Conservation (phyloP, 768 basidiomycete species). For the Pilatotrama ljubarskyi region DNA sequence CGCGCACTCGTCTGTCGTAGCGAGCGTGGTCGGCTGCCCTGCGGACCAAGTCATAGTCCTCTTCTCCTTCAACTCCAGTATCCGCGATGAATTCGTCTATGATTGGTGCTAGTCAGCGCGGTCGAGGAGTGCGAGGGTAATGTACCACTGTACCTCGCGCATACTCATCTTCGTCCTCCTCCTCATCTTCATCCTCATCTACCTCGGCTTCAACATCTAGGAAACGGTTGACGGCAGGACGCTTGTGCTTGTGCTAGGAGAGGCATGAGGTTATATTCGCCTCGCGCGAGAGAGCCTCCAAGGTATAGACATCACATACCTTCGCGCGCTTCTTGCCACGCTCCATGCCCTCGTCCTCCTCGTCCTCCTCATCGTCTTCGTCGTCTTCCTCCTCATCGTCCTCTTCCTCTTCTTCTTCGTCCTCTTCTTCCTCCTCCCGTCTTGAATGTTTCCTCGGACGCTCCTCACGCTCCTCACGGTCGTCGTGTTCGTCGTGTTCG, state of each 20-base stretch:
- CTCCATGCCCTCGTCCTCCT: constrained; percentile 48
- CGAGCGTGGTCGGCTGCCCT: constrained; percentile 64
- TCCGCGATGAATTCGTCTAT: constrained; percentile 73
- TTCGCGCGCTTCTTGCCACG: constrained; percentile 61
- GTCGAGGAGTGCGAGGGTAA: too few species aligned
- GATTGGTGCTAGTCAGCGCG: constrained; percentile 5
- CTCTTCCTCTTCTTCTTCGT: constrained; percentile 40
- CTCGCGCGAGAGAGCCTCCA: too few species aligned
- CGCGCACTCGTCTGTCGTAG: constrained; percentile 68
- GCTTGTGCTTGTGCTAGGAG: constrained; percentile 59
- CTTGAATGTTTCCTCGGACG: constrained; percentile 42
- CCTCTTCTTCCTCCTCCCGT: constrained; percentile 39
- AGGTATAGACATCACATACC: too few species aligned
- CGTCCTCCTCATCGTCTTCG: constrained; percentile 36
- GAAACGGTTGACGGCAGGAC: constrained; percentile 72
- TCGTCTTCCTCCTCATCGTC: constrained; percentile 59
- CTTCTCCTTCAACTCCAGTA: constrained; percentile 60
- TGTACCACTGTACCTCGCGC: constrained; percentile 43
- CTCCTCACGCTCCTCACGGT: constrained; percentile 41
- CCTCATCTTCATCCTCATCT: constrained; percentile 95
- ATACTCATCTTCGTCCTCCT: constrained; percentile 81
- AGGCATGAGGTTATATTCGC: constrained; percentile 3
- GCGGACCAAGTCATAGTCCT: constrained; percentile 55
- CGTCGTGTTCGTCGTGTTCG: constrained; percentile 39
- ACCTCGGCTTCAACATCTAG: constrained; percentile 96